Conservation (phyloP, 2,329 filamentous ascomycete species). For the Penicillium janthinellum region DNA sequence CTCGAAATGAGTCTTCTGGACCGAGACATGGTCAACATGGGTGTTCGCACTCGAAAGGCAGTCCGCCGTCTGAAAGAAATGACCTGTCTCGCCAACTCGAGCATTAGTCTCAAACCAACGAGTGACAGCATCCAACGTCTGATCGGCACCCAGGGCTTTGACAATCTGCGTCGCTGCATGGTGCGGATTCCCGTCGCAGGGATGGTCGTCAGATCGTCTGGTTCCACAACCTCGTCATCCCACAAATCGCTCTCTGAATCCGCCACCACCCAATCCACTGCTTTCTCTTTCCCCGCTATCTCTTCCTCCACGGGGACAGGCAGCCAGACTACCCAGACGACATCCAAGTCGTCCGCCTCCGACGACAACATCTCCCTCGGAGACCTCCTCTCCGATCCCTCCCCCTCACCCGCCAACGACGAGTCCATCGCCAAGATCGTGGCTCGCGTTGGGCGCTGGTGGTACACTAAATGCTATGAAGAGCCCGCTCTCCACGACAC, state of each 20-base stretch:
- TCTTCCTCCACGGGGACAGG: conserved; percentile 25
- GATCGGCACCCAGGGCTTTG: conserved; percentile 49
- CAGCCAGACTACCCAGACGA: conserved; percentile 14
- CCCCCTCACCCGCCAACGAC: conserved; percentile 70
- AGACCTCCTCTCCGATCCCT: conserved; percentile 72
- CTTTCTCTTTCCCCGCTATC: conserved; percentile 25
- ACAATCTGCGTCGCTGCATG: conserved; percentile 53
- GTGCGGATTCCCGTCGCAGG: conserved; percentile 53
- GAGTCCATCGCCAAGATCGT: conserved; percentile 92
- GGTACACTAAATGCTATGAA: conserved; percentile 94
- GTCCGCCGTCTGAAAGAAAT: conserved; percentile 50
- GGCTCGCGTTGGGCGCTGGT: conserved; percentile 88
- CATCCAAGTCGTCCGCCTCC: conserved; percentile 35
- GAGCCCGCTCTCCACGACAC: conserved; percentile 56
- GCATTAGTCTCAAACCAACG: conserved; percentile 50
- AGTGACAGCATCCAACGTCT: conserved; percentile 52
- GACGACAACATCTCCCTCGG: conserved; percentile 56
- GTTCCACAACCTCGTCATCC: conserved; percentile 44
- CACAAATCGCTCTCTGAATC: conserved; percentile 35
- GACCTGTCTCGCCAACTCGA: conserved; percentile 45
- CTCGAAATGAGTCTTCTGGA: conserved; percentile 53
- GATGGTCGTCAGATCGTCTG: conserved; percentile 44
- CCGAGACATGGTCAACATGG: conserved; percentile 55
- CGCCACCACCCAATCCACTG: conserved; percentile 29
- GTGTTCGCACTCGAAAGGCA: conserved; percentile 48